These are phyloP conservation scores for Typha latifolia DNA, from an alignment of 176 grass and related monocot species.

Conservation along the genomic window DNA sequence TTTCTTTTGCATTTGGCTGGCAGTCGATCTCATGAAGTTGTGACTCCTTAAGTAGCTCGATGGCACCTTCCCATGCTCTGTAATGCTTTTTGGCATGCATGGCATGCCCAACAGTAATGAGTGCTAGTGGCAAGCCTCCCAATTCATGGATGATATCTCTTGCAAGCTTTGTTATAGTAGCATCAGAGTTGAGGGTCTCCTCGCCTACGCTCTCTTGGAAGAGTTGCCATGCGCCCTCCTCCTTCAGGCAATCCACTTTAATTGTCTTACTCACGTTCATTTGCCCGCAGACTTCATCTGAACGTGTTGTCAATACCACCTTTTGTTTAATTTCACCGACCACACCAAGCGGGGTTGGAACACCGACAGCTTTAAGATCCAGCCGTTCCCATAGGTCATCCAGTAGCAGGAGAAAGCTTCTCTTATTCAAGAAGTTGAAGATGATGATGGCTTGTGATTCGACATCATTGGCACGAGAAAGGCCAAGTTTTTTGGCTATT, in stretches of 20 bases:
- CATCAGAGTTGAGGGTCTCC: conserved; percentile 19
- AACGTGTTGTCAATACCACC: conserved; percentile 43
- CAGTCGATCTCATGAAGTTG: conserved; percentile 12
- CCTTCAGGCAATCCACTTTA: conserved; percentile 36
- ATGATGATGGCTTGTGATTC: conserved; percentile 35
- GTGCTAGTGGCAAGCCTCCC: conserved; percentile 43
- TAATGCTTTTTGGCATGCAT: conserved; percentile 33
- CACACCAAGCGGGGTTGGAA: conserved; percentile 5
- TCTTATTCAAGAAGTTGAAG: conserved; percentile 39
- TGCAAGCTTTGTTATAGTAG: neutral
- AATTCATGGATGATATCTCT: conserved; percentile 30
- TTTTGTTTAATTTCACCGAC: conserved; percentile 26
- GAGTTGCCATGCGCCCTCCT: conserved; percentile 36
- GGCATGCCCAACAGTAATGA: conserved; percentile 37
- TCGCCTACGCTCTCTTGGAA: conserved; percentile 35
- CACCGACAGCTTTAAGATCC: conserved; percentile 33
- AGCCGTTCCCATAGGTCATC: conserved; percentile 51
- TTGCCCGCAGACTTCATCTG: conserved; percentile 29
- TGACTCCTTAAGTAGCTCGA: conserved; percentile 24
- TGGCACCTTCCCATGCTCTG: conserved; percentile 29
- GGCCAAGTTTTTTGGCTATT: conserved; percentile 25
- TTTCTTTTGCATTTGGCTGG: neutral
- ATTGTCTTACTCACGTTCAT: conserved; percentile 49
- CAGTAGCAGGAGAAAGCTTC: conserved; percentile 40
- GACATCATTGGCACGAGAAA: conserved; percentile 32